Evolutionary conservation across 177 flowering plant genomes (phyloP), one percentile per base, ranked within the genome.

Genomic region (Tripterygium wilfordii): DNA sequence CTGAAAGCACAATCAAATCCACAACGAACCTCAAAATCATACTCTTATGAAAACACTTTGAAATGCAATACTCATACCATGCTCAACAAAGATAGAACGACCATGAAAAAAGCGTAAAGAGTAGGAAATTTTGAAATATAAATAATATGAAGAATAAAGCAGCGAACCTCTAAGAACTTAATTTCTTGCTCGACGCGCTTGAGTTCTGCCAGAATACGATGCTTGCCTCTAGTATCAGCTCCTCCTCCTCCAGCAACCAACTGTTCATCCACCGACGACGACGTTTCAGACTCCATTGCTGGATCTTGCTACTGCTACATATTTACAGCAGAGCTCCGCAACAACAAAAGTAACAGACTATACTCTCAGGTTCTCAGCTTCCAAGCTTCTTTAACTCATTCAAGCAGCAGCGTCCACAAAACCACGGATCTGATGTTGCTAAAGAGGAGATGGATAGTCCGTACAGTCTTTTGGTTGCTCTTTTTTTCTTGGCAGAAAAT

Each of bases 101-200:
- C n/a, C n/a, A n/a, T n/a, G n/a, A 36, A 17, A 6, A 19, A 10
- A 15, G 8, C 5, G 5, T 10, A 9, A 18, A 20, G 22, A 8
- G 12, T 17, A 17, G n/a, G 42, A 42, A 3, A 3, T 9, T n/a
- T 16, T n/a, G n/a, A n/a, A n/a, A n/a, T n/a, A n/a, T 9, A 14
- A 51, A n/a, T n/a, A n/a, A n/a, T n/a, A n/a, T n/a, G n/a, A n/a
- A n/a, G 20, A 36, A 15, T 19, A 2, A 2, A 14, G 17, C 49
- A 48, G 19, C 51, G 4, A 17, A 74, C 75, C 79, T 70, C 62
- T 42, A 70, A 49, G 50, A 58, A 70, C 26, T 23, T 55, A 23
- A 61, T 19, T 47, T 74, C 79, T 52, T 70, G 75, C 39, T 74
- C 79, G 22, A 70, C 61, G 17, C 70, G 72, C 54, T 67, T 70